These are phyloP conservation scores for Pseudopyricularia cyperi DNA, from an alignment of 2,329 filamentous ascomycete species.

Conservation along the genomic window DNA sequence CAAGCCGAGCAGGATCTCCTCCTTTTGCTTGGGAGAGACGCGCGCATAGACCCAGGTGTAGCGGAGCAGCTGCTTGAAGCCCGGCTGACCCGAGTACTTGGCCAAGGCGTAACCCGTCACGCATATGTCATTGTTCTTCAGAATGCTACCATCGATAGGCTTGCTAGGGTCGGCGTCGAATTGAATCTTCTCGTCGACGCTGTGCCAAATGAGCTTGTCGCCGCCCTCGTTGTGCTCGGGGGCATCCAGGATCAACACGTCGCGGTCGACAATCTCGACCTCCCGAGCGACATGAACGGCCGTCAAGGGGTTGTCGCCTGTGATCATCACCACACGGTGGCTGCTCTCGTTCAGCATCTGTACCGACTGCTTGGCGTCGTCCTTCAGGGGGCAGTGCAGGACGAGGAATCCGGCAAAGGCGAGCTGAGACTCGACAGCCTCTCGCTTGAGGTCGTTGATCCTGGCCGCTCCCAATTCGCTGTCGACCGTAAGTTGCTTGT, in stretches of 20 bases:
- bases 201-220: conserved; percentile 81
- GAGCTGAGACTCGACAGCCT: conserved; percentile 75
- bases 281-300: conserved; percentile 90
- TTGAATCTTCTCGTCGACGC: conserved; percentile 77
- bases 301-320: conserved; percentile 92
- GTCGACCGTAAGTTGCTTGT: conserved; percentile 78
- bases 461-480: conserved; percentile 68
- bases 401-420: conserved; percentile 93
- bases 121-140: conserved; percentile 81
- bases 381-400: conserved; percentile 88
- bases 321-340: conserved; percentile 98
- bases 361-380: conserved; percentile 86
- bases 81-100: conserved; percentile 73
- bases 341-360: conserved; percentile 98
- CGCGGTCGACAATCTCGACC: conserved; percentile 94
- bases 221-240: conserved; percentile 77
- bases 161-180: conserved; percentile 76
- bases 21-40: conserved; percentile 97
- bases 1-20: conserved; percentile 91
- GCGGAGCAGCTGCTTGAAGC: conserved; percentile 65
- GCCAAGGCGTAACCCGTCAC: conserved; percentile 88
- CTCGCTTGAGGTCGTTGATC: conserved; percentile 89
- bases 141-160: conserved; percentile 66
- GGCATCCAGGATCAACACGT: conserved; percentile 87
- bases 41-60: conserved; percentile 97